A percentile compares a stretch with the other conserved stretches of the same genome.
phyloP scores from a whole-genome alignment of 768 basidiomycete genomes.

The Mycena leptocephala region DNA sequence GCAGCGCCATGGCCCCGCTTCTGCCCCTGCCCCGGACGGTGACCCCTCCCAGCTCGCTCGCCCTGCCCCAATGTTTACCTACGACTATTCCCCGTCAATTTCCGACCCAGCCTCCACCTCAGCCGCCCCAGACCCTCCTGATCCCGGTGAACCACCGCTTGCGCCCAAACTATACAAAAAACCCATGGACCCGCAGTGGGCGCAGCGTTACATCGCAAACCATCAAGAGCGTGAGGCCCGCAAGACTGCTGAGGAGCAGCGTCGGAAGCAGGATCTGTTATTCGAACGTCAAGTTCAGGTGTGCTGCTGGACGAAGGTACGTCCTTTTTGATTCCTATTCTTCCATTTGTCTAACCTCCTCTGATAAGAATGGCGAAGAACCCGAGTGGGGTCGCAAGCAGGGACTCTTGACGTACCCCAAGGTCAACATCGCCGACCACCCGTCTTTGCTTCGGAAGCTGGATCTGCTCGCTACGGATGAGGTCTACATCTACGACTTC shows the following conservation, averaged over 20 bases:
- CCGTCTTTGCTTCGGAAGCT: slow-evolving; percentile 1
- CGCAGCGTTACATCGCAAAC: not conserved
- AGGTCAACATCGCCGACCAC: not conserved
- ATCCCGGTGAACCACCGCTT: not conserved
- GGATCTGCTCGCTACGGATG: not conserved
- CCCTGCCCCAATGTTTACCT: no score
- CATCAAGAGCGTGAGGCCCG: no score
- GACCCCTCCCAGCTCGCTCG: no score
- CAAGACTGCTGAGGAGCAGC: not conserved
- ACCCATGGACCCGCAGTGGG: slow-evolving; percentile 10
- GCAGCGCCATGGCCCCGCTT: no score
- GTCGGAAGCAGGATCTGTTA: not conserved
- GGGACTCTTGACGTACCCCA: not conserved
- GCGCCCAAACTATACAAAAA: slow-evolving; percentile 5
- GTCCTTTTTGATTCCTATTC: not conserved
- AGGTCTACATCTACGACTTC: slow-evolving; percentile 15
- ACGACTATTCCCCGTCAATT: no score
- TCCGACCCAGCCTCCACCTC: no score
- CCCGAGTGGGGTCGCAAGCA: slow-evolving; percentile 9
- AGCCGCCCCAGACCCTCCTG: no score
- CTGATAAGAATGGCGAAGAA: not conserved
- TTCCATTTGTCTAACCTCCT: not conserved
- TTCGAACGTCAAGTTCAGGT: slow-evolving; percentile 2
- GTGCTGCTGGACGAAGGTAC: slow-evolving; percentile 7
- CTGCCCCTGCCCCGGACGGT: no score